phyloP scores from a whole-genome alignment of 306 rosid genomes.

The Rubus idaeus region DNA sequence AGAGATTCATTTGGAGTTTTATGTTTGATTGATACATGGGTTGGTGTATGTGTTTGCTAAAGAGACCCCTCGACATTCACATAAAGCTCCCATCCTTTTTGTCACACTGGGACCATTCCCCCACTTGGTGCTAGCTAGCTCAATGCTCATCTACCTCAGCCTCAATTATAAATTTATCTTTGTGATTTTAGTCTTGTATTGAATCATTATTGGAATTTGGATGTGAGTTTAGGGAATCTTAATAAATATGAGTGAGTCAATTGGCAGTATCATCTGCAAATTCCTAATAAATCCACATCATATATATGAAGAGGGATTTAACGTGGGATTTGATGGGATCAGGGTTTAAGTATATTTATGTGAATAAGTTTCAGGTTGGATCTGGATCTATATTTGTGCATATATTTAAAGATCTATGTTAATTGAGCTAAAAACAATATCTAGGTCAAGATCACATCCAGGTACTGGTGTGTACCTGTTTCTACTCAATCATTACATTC shows the following conservation, averaged over 20 bases:
- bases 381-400: not conserved
- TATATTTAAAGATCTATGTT: not conserved
- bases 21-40: conserved; percentile 29
- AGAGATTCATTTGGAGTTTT: conserved; percentile 42
- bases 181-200: not conserved
- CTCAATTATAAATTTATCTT: conserved; percentile 3
- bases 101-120: conserved; percentile 39
- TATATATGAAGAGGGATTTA: not conserved
- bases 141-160: conserved; percentile 20
- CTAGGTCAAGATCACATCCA: not conserved
- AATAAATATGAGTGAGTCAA: not conserved
- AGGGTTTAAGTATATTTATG: not conserved
- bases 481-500: not conserved
- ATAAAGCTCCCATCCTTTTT: conserved; percentile 46
- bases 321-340: not conserved
- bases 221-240: not conserved
- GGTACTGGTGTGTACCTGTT: not conserved
- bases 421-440: not conserved
- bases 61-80: conserved; percentile 36
- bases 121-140: conserved; percentile 10
- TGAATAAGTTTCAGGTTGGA: not conserved
- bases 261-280: not conserved
- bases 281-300: not conserved
- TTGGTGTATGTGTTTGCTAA: conserved; percentile 18
- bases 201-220: conserved; percentile 12